Evolutionary conservation across 805 yeast species (phyloP).

Genomic region (Kodamaea kaohsiungensis): DNA sequence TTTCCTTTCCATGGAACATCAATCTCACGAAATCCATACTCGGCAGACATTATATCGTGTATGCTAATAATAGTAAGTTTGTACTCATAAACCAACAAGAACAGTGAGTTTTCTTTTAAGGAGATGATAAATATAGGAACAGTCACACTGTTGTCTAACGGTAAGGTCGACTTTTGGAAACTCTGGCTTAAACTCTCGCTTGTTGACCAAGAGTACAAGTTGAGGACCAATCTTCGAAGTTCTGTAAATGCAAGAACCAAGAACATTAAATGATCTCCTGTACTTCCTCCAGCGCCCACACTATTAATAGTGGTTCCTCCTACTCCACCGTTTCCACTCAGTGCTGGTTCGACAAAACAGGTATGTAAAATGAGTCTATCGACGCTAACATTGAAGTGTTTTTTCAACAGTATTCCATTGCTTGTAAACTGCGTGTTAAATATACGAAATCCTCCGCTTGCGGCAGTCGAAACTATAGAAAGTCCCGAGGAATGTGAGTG

Average conservation of each 20-base stretch:
- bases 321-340: constrained; percentile 1
- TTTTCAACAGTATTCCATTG: constrained; percentile 38
- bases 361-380: constrained; percentile 44
- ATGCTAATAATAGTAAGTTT: constrained; percentile 37
- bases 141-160: constrained; percentile 39
- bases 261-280: constrained; percentile 31
- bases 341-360: constrained; percentile 41
- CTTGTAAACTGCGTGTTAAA: constrained; percentile 36
- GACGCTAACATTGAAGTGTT: constrained; percentile 39
- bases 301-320: background rate
- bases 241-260: constrained; percentile 39
- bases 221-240: constrained; percentile 34
- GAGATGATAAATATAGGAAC: constrained; percentile 48
- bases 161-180: constrained; percentile 37
- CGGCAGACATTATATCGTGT: constrained; percentile 51
- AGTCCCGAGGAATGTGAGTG: constrained; percentile 39
- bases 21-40: constrained; percentile 32
- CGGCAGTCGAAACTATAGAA: constrained; percentile 40
- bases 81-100: constrained; percentile 39
- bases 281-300: background rate
- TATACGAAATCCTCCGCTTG: constrained; percentile 37
- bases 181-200: constrained; percentile 31
- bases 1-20: constrained; percentile 15
- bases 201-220: constrained; percentile 43
- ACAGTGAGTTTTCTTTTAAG: constrained; percentile 32